phyloP scores from a whole-genome alignment of 202 grass and related monocot genomes.

The Hordeum pubiflorum region DNA sequence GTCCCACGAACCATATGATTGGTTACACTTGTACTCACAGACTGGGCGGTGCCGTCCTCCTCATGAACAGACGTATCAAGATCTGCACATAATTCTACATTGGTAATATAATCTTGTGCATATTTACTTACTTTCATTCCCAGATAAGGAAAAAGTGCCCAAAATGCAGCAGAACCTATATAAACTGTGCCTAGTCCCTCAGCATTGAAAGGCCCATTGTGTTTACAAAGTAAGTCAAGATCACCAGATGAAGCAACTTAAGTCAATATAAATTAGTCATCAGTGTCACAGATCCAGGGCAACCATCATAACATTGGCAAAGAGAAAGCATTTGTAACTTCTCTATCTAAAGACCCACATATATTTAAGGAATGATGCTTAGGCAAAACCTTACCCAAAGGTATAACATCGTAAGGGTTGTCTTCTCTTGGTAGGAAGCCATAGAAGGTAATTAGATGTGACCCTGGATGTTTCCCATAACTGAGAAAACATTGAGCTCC shows the following conservation, averaged over 20 bases:
- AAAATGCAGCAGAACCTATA: not conserved
- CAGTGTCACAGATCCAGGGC: not conserved
- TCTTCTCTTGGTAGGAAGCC: constrained; percentile 93
- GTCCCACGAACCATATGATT: constrained; percentile 79
- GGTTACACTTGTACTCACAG: constrained; percentile 27
- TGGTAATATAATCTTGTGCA: not conserved
- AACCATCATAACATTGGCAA: not conserved
- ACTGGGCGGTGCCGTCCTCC: constrained; percentile 8
- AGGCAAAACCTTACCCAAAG: constrained; percentile 54
- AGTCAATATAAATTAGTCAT: constrained; percentile 7
- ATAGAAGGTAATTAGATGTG: constrained; percentile 82
- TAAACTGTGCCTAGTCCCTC: not conserved
- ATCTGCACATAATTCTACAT: constrained; percentile 39
- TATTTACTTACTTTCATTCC: not conserved
- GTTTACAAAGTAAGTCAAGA: not conserved
- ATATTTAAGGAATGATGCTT: not conserved
- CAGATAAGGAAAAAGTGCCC: not conserved
- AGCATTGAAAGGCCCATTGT: not conserved
- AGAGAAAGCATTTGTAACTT: not conserved
- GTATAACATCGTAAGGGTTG: constrained; percentile 80
- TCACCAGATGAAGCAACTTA: not conserved
- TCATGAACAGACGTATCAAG: constrained; percentile 47
- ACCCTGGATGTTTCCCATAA: constrained; percentile 75
- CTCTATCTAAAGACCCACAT: not conserved
- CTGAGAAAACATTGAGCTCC: constrained; percentile 82